Evolutionary conservation across 2,329 filamentous ascomycete species (phyloP).

Genomic region (Myriosclerotinia duriaeana): DNA sequence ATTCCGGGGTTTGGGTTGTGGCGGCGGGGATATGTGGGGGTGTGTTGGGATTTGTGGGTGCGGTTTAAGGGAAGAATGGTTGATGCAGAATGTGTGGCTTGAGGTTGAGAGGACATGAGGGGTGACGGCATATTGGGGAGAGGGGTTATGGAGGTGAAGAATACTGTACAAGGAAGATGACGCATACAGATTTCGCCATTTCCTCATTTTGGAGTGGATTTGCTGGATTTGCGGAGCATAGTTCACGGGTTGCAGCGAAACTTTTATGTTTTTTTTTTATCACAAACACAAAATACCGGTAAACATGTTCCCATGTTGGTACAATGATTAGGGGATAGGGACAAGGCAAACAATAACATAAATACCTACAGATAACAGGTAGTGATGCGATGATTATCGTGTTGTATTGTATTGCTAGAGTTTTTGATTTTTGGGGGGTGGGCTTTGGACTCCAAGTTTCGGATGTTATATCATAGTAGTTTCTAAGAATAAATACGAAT

Average conservation of each 20-base stretch:
- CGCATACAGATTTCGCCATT: not conserved
- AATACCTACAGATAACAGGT: not conserved
- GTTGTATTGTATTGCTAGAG: not conserved
- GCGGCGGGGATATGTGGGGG: slow-evolving; percentile 61
- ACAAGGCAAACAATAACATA: not conserved
- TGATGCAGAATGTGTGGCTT: slow-evolving; percentile 10
- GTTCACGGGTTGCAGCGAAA: not conserved
- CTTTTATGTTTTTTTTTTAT: not conserved
- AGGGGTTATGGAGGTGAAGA: not conserved
- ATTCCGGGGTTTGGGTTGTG: slow-evolving; percentile 72
- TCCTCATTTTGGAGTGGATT: not conserved
- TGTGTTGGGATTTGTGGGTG: slow-evolving; percentile 52
- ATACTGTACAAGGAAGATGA: slow-evolving; percentile 9
- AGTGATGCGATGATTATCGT: not conserved
- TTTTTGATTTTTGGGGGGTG: not conserved
- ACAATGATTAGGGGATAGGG: not conserved
- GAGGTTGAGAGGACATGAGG: not conserved
- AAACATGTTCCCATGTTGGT: not conserved
- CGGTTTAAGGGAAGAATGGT: slow-evolving; percentile 43
- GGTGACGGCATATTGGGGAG: slow-evolving; percentile 14
- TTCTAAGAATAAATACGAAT: slow-evolving; percentile 12
- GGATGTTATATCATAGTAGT: not conserved
- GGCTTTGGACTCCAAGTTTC: no score
- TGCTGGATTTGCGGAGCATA: not conserved
- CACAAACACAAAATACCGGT: not conserved